phyloP scores from a whole-genome alignment of 345 rosid genomes.

The Cardiospermum halicacabum region DNA sequence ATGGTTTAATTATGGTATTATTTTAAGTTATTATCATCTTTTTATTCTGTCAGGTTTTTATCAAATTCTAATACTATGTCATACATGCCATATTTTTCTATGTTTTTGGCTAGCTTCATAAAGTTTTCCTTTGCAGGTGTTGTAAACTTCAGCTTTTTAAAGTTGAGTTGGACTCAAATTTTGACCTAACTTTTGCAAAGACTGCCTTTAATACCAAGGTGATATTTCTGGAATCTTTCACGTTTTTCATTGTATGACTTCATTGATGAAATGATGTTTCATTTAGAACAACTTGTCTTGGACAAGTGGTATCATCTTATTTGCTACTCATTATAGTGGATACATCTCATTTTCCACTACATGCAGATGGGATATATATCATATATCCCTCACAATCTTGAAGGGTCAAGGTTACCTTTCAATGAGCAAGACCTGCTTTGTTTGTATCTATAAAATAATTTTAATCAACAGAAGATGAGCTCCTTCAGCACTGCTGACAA shows the following conservation, averaged over 20 bases:
- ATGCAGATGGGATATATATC: slow-evolving; percentile 9
- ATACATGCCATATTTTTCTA: not conserved
- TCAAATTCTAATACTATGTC: not conserved
- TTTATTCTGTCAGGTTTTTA: not conserved
- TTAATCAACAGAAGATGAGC: not conserved
- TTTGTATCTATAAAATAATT: slow-evolving; percentile 8
- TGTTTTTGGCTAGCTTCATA: not conserved
- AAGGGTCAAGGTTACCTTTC: slow-evolving; percentile 16
- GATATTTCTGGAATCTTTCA: slow-evolving; percentile 17
- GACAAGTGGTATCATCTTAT: slow-evolving; percentile 26
- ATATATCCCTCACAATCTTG: slow-evolving; percentile 16
- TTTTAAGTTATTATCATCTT: not conserved
- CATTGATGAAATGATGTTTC: slow-evolving; percentile 10
- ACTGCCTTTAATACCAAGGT: not conserved
- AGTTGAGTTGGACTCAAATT: slow-evolving; percentile 18
- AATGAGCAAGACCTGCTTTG: not conserved
- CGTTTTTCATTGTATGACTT: slow-evolving; percentile 6
- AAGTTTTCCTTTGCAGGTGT: not conserved
- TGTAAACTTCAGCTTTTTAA: slow-evolving; percentile 9
- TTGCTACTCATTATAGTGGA: slow-evolving; percentile 21
- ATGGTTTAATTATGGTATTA: not conserved
- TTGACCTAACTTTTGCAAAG: slow-evolving; percentile 4
- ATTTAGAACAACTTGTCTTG: slow-evolving; percentile 7
- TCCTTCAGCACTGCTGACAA: not conserved
- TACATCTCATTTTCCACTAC: slow-evolving; percentile 33